Evolutionary conservation across 805 yeast species (phyloP).

Genomic region (Yamadazyma endophytica): DNA sequence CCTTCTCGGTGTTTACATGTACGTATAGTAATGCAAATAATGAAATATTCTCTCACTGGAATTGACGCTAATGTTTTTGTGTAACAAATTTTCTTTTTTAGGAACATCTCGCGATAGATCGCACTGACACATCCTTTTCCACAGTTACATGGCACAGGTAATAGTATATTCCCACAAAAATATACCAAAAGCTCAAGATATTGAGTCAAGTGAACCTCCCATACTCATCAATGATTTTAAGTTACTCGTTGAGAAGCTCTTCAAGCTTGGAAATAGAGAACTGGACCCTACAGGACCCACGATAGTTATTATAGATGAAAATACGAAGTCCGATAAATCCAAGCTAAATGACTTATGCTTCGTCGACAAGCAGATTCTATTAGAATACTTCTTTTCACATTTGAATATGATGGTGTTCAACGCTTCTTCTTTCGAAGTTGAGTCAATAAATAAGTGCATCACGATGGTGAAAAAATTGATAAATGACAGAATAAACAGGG

Average conservation of each 20-base stretch:
- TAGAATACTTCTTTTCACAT: constrained; percentile 35
- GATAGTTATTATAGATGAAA: constrained; percentile 15
- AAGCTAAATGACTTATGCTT: constrained; percentile 21
- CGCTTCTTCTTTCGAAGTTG: neutral
- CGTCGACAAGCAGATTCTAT: constrained; percentile 26
- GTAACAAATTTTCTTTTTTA: no score
- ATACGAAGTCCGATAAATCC: constrained; percentile 2
- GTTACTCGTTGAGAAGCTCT: no score
- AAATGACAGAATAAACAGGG: constrained; percentile 29
- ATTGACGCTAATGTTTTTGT: no score
- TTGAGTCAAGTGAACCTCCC: no score
- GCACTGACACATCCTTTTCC: no score
- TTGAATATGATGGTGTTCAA: constrained; percentile 24
- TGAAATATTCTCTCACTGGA: neutral
- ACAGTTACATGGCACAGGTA: constrained; percentile 7
- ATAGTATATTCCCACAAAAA: constrained; percentile 4
- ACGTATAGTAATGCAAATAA: constrained; percentile 5
- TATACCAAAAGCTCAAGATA: no score
- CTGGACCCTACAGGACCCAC: constrained; percentile 29
- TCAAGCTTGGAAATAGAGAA: constrained; percentile 30
- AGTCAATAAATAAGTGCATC: constrained; percentile 7
- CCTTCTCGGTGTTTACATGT: constrained; percentile 6
- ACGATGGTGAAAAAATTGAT: constrained; percentile 20
- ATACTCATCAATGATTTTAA: no score
- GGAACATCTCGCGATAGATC: no score